Percentiles rank a stretch among this genome's conserved stretches.
These are phyloP conservation scores for Candida maltosa DNA, from an alignment of 805 yeast genomes.

Conservation along the genomic window DNA sequence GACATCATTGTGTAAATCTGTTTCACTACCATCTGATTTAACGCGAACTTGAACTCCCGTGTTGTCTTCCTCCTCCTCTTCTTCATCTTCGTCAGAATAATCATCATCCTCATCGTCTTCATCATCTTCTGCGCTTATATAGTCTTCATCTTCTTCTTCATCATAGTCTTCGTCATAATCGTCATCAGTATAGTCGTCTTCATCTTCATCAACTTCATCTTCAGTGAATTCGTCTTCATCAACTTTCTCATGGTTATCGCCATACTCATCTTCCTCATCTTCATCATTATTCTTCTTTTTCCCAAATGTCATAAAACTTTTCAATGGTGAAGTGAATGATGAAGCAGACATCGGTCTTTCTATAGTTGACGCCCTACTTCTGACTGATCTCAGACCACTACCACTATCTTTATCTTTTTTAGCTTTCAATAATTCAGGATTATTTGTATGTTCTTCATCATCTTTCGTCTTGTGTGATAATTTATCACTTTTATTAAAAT, in stretches of 20 bases:
- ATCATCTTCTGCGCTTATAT: slow-evolving; percentile 12
- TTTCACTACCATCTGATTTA: too few species aligned
- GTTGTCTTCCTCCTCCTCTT: slow-evolving; percentile 12
- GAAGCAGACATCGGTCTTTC: slow-evolving; percentile 33
- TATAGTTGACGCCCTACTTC: slow-evolving; percentile 12
- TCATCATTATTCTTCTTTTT: slow-evolving; percentile 23
- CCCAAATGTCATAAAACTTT: slow-evolving; percentile 37
- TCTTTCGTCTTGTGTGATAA: slow-evolving; percentile 3
- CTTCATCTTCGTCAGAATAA: slow-evolving; percentile 13
- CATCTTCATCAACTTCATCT: slow-evolving; percentile 19
- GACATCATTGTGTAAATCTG: too few species aligned
- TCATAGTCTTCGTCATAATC: slow-evolving; percentile 22
- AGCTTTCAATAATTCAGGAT: slow-evolving; percentile 6
- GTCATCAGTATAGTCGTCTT: slow-evolving; percentile 28
- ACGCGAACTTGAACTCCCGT: too few species aligned
- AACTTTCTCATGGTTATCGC: slow-evolving; percentile 7
- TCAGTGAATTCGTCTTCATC: slow-evolving; percentile 15
- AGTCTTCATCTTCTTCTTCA: slow-evolving; percentile 14
- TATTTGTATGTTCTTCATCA: slow-evolving; percentile 5
- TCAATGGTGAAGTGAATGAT: slow-evolving; percentile 39
- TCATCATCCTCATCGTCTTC: slow-evolving; percentile 14
- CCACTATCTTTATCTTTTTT: slow-evolving; percentile 10
- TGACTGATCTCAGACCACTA: too few species aligned
- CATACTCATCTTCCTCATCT: slow-evolving; percentile 27
- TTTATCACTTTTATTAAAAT: slow-evolving; percentile 4